A percentile compares a stretch with the other conserved stretches of the same genome.
Evolutionary conservation across 2,329 filamentous ascomycete genomes (phyloP).

Genomic region (Ceratocystis papillata): DNA sequence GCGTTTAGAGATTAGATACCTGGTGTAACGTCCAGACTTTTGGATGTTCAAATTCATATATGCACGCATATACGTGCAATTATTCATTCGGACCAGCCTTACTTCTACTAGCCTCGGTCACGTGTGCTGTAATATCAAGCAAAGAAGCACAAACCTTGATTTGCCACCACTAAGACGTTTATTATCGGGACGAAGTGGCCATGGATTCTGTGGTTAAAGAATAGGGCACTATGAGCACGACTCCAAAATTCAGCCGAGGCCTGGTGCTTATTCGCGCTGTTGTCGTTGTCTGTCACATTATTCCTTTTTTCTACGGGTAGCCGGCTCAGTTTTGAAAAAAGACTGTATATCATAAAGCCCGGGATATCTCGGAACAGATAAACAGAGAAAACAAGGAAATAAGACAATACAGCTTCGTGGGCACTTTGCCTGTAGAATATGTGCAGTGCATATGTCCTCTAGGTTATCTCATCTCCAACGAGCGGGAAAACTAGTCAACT

Average conservation of each 20-base stretch:
- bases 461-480: neutral
- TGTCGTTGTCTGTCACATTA: neutral
- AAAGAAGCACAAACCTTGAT: neutral
- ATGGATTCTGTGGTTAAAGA: neutral
- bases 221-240: neutral
- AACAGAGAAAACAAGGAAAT: neutral
- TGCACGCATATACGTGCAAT: too few species aligned
- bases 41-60: too few species aligned
- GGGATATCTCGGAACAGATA: neutral
- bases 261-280: neutral
- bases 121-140: neutral
- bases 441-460: neutral
- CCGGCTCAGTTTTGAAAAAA: neutral
- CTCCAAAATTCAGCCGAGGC: constrained; percentile 5
- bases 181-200: neutral
- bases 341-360: neutral
- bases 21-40: too few species aligned
- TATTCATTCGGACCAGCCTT: too few species aligned
- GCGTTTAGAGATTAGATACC: too few species aligned
- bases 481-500: neutral
- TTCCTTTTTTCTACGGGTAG: neutral
- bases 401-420: neutral
- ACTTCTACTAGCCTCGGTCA: too few species aligned
- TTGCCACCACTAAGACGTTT: neutral
- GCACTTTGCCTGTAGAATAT: neutral